Percentiles rank a stretch among this genome's conserved stretches.
phyloP scores from a whole-genome alignment of 257 asterid genomes.

The Sherardia arvensis region DNA sequence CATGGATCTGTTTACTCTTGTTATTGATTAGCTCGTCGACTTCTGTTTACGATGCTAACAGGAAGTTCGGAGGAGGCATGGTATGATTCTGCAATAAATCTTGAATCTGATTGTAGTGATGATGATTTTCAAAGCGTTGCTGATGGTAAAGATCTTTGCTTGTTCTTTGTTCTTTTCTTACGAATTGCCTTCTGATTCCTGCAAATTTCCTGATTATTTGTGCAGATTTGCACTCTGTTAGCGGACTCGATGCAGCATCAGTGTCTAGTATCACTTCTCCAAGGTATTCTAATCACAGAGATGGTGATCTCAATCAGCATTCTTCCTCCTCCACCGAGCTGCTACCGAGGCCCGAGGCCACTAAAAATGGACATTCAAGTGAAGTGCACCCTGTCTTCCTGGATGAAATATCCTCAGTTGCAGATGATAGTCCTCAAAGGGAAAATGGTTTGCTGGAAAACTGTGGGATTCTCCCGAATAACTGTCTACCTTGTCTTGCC shows the following conservation, averaged over 20 bases:
- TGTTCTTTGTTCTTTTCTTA: not conserved
- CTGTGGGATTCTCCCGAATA: conserved; percentile 65
- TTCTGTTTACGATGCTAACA: conserved; percentile 14
- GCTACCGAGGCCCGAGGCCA: conserved; percentile 24
- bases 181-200: not conserved
- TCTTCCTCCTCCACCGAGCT: conserved; percentile 22
- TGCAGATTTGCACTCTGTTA: conserved; percentile 50
- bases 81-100: conserved; percentile 67
- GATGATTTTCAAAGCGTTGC: conserved; percentile 88
- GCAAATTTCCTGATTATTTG: not conserved
- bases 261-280: conserved; percentile 16
- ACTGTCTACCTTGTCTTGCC: conserved; percentile 90
- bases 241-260: conserved; percentile 35
- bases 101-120: conserved; percentile 84
- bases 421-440: conserved; percentile 39
- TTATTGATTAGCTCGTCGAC: not conserved
- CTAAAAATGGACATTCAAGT: conserved; percentile 28
- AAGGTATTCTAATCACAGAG: conserved; percentile 17
- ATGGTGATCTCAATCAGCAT: conserved; percentile 25
- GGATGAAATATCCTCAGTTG: conserved; percentile 42
- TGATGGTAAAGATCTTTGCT: conserved; percentile 46
- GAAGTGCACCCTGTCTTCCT: conserved; percentile 42
- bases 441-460: conserved; percentile 54
- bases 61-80: conserved; percentile 83
- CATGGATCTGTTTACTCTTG: not conserved